These are phyloP conservation scores for Penicillium maclennaniae DNA, from an alignment of 495 filamentous ascomycete genomes.

Conservation along the genomic window DNA sequence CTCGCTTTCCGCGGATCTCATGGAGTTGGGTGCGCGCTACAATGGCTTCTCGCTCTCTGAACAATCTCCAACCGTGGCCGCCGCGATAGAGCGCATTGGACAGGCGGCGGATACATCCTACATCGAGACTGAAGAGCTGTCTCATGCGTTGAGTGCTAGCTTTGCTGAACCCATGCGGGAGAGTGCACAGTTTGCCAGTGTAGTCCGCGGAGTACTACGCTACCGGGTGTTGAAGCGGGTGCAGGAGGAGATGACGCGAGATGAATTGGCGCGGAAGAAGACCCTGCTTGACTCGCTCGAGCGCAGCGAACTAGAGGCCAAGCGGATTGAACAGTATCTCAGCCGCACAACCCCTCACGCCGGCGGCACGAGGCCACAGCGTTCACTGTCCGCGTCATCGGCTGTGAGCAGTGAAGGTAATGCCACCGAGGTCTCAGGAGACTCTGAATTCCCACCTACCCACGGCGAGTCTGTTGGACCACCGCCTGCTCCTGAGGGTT, in stretches of 20 bases:
- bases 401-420: constrained; percentile 45
- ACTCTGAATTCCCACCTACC: constrained; percentile 91
- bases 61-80: constrained; percentile 78
- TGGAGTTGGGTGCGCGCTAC: constrained; percentile 87
- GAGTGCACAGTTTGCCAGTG: constrained; percentile 92
- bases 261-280: constrained; percentile 81
- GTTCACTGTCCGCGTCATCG: constrained; percentile 60
- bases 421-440: constrained; percentile 63
- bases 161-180: constrained; percentile 98
- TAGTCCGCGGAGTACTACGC: constrained; percentile 81
- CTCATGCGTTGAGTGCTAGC: constrained; percentile 72
- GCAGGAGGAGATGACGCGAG: constrained; percentile 94
- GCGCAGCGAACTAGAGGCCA: constrained; percentile 83
- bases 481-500: constrained; percentile 51
- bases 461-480: constrained; percentile 64
- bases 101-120: constrained; percentile 96
- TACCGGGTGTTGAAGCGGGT: constrained; percentile 89
- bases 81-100: constrained; percentile 89
- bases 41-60: constrained; percentile 97
- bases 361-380: constrained; percentile 48
- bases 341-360: constrained; percentile 55
- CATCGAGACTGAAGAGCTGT: constrained; percentile 89
- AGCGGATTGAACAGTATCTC: constrained; percentile 88
- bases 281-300: constrained; percentile 77
- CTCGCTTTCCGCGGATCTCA: constrained; percentile 77